These are phyloP conservation scores for Sugiyamaella boreocaroliniensis DNA, from an alignment of 805 yeast genomes.

Conservation along the genomic window DNA sequence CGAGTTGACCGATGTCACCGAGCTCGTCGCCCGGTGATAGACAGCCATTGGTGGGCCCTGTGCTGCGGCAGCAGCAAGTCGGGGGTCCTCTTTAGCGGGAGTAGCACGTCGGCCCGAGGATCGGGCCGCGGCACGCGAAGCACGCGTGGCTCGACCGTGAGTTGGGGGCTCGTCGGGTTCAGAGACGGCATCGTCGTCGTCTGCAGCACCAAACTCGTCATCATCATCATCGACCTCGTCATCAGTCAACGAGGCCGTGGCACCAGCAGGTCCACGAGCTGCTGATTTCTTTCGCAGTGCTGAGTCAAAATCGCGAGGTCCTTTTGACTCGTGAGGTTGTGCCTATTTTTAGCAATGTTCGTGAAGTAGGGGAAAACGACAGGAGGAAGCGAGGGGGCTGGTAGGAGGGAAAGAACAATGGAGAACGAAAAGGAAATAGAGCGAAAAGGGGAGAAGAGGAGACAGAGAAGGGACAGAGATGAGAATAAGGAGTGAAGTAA, in stretches of 20 bases:
- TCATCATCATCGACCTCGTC: slow-evolving; percentile 20
- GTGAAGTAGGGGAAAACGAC: neutral
- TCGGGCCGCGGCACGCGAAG: neutral
- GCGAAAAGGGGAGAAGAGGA: no score
- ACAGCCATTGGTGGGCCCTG: neutral
- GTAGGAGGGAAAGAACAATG: neutral
- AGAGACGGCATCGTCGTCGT: slow-evolving; percentile 3
- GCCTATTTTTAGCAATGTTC: slow-evolving; percentile 13
- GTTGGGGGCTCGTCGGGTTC: neutral
- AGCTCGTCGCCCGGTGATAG: neutral
- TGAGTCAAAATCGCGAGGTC: slow-evolving; percentile 21
- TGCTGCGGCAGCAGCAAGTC: neutral
- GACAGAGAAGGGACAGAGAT: no score
- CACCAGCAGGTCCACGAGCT: neutral
- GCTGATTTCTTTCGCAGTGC: neutral
- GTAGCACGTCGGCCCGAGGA: neutral
- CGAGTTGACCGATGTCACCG: neutral
- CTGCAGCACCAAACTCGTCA: slow-evolving; percentile 15
- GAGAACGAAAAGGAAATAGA: neutral
- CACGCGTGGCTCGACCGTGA: neutral
- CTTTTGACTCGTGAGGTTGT: slow-evolving; percentile 24
- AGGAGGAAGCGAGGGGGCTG: neutral
- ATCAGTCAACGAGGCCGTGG: slow-evolving; percentile 7
- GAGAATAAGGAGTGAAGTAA: neutral
- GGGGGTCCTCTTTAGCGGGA: neutral